These are phyloP conservation scores for Chlamydomonas reinhardtii DNA, from an alignment of 163 green algal genomes.

Conservation along the genomic window DNA sequence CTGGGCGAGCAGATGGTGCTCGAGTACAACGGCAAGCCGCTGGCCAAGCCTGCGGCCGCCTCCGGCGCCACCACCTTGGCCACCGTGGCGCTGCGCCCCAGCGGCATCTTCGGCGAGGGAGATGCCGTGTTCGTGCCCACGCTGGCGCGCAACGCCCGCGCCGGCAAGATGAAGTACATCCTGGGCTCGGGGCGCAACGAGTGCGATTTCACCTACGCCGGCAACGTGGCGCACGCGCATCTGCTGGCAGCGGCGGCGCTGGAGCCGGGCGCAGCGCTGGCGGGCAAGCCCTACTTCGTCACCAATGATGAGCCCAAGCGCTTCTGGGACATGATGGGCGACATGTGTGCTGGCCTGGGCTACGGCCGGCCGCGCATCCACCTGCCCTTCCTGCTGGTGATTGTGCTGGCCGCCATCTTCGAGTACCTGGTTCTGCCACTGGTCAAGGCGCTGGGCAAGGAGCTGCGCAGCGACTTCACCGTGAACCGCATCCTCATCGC, in stretches of 20 bases:
- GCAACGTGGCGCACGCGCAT: constrained; percentile 89
- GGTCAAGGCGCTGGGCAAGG: constrained; percentile 53
- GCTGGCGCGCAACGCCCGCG: constrained; percentile 74
- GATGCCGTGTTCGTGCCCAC: constrained; percentile 89
- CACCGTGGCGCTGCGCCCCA: constrained; percentile 85
- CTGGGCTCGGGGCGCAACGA: constrained; percentile 89
- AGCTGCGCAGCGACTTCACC: constrained; percentile 71
- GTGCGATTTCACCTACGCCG: constrained; percentile 94
- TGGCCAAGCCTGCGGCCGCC: not conserved
- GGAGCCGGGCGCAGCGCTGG: constrained; percentile 50
- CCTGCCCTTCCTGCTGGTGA: constrained; percentile 83
- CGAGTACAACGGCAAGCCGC: constrained; percentile 72
- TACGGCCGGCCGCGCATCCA: constrained; percentile 74
- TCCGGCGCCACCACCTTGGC: constrained; percentile 56
- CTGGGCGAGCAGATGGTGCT: constrained; percentile 85
- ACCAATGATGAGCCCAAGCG: constrained; percentile 87
- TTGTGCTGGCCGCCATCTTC: constrained; percentile 80
- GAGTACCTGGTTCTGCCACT: constrained; percentile 81
- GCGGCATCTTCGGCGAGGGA: constrained; percentile 92
- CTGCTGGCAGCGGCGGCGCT: constrained; percentile 63
- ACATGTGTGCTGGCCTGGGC: constrained; percentile 87
- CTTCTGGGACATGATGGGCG: constrained; percentile 93
- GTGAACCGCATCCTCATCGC: constrained; percentile 79
- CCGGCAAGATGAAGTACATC: constrained; percentile 95
- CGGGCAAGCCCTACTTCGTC: constrained; percentile 89